Percentiles rank a stretch among this genome's conserved stretches.
phyloP scores from a whole-genome alignment of 345 rosid genomes.

The Citrus maxima region DNA sequence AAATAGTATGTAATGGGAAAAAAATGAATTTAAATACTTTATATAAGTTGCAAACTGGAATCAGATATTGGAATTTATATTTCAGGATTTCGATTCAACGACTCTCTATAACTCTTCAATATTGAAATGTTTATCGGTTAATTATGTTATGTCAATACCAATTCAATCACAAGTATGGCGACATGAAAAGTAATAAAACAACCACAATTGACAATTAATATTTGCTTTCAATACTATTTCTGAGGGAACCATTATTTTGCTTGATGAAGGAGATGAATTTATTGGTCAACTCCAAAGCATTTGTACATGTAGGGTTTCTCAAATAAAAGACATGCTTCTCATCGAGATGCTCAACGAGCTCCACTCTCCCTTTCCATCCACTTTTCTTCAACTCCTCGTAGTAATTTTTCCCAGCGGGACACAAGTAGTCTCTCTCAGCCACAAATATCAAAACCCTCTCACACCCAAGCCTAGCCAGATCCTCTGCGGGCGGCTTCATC shows the following conservation, averaged over 20 bases:
- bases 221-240: no score
- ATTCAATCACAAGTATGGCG: no score
- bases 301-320: neutral
- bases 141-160: no score
- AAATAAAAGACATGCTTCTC: slow-evolving; percentile 32
- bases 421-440: slow-evolving; percentile 37
- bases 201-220: no score
- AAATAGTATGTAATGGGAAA: no score
- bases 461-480: slow-evolving; percentile 29
- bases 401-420: neutral
- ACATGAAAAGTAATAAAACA: no score
- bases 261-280: slow-evolving; percentile 20
- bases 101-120: no score
- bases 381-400: slow-evolving; percentile 20
- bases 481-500: slow-evolving; percentile 31
- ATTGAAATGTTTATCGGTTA: no score
- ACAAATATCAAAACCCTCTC: slow-evolving; percentile 37
- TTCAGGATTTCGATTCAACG: no score
- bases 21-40: no score
- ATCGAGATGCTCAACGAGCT: slow-evolving; percentile 15
- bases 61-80: no score
- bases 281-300: neutral
- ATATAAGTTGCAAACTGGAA: no score
- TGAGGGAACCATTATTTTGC: neutral
- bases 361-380: slow-evolving; percentile 32